Conservation (phyloP, 2,329 filamentous ascomycete species). For the Diaporthe sp. region DNA sequence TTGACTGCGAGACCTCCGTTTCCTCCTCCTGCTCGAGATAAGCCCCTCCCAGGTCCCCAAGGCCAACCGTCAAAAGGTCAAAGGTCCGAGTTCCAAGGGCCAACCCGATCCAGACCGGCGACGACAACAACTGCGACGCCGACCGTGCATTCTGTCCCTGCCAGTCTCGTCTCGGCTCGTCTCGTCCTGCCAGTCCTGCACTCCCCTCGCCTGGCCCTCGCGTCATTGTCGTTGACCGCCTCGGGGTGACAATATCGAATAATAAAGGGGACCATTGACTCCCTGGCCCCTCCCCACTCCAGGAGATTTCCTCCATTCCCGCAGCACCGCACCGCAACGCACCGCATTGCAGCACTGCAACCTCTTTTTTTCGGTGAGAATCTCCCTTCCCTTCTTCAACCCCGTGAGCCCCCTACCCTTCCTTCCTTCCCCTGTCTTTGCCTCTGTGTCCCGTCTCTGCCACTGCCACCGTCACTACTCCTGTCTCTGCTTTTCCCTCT, state of each 20-base stretch:
- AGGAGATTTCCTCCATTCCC: slow-evolving; percentile 42
- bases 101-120: slow-evolving; percentile 12
- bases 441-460: slow-evolving; percentile 2
- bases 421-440: slow-evolving; percentile 5
- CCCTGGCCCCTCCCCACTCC: slow-evolving; percentile 42
- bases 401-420: slow-evolving; percentile 32
- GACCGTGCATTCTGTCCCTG: slow-evolving; percentile 27
- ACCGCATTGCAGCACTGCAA: slow-evolving; percentile 26
- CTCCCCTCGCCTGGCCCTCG: slow-evolving; percentile 37
- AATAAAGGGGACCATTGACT: slow-evolving; percentile 42
- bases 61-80: not conserved
- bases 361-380: slow-evolving; percentile 40
- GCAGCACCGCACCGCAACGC: slow-evolving; percentile 29
- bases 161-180: slow-evolving; percentile 20
- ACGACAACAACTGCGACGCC: slow-evolving; percentile 2
- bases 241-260: slow-evolving; percentile 42
- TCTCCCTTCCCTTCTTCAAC: slow-evolving; percentile 29
- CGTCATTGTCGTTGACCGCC: slow-evolving; percentile 41
- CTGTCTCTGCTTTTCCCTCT: slow-evolving; percentile 23
- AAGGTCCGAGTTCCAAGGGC: slow-evolving; percentile 13
- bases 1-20: slow-evolving; percentile 26
- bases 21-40: not conserved
- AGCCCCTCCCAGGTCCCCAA: not conserved
- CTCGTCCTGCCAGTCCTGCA: not conserved
- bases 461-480: not conserved